Base-by-base conservation (phyloP, 768 basidiomycete species). In the Phaeotremella skinneri region DNA sequence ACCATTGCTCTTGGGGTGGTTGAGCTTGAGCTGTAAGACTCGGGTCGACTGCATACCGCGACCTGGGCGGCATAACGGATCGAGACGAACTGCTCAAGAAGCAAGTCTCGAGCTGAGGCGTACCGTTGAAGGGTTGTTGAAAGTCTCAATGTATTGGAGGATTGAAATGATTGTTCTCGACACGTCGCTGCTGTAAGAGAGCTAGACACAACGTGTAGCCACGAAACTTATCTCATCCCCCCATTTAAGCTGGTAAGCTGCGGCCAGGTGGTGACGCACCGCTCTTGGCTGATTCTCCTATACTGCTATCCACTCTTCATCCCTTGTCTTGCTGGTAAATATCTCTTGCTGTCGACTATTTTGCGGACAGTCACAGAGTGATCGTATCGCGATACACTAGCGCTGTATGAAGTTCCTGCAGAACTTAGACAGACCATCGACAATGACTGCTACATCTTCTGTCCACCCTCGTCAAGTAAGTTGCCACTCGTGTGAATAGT, bases 21-120 rank as follows among this genome's bases (percentile, higher is more conserved):
- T 58, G 64, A 34, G 47, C 62, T 26, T 32, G 56, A 26, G 49
- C 53, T 34, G 61, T 59, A 29, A 73, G 51, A 56, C 71, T 70
- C 29, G 73, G 73, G 31, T 75, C 73, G 2, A 75, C 73, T 3
- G 71, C 73, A 54, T 75, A 73, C 32, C 73, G 55, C 16, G 73
- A 74, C 29, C 72, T 47, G 1, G 72, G 72, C 29, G 72, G 69
- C 72, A 74, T 74, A 27, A 1, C 27, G 26, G n/a, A n/a, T n/a
- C n/a, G n/a, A n/a, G n/a, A n/a, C n/a, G n/a, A n/a, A n/a, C n/a
- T n/a, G n/a, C n/a, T n/a, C n/a, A n/a, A n/a, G n/a, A n/a, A n/a
- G n/a, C n/a, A n/a, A n/a, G n/a, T n/a, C n/a, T n/a, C n/a, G n/a
- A n/a, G n/a, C n/a, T n/a, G n/a, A n/a, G n/a, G n/a, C n/a, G n/a